phyloP scores from a whole-genome alignment of 768 basidiomycete species.

The Panaeolus papilionaceus region DNA sequence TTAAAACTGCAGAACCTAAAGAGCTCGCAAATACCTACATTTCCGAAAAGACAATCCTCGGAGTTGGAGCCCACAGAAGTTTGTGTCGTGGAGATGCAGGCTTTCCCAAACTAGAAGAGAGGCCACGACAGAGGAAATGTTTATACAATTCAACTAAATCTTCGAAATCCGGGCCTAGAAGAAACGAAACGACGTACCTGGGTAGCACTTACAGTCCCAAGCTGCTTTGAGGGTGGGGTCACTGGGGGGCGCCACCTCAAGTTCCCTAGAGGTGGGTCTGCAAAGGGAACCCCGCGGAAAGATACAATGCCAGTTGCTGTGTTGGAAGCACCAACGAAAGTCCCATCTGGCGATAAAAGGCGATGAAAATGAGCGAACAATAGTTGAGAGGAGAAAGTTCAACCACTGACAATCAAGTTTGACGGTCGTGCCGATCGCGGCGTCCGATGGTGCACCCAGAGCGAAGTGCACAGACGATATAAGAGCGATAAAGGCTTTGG shows the following conservation, averaged over 20 bases:
- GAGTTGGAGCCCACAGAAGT: conserved; percentile 33
- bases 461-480: background rate
- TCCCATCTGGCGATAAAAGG: conserved; percentile 5
- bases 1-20: background rate
- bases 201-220: conserved; percentile 17
- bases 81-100: conserved; percentile 42
- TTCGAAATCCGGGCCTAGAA: too few species aligned
- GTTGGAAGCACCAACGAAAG: conserved; percentile 14
- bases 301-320: conserved; percentile 16
- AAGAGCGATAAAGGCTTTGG: background rate
- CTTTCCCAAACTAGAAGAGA: conserved; percentile 37
- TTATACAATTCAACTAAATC: too few species aligned
- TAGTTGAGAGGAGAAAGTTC: background rate
- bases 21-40: conserved; percentile 33
- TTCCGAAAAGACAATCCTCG: conserved; percentile 52
- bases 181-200: background rate
- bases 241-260: conserved; percentile 19
- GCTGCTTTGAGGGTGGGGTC: conserved; percentile 15
- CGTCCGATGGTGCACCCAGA: background rate
- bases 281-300: conserved; percentile 17
- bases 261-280: conserved; percentile 14
- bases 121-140: too few species aligned
- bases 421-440: conserved; percentile 10
- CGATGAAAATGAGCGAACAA: background rate
- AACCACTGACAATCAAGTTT: conserved; percentile 18